Evolutionary conservation across 352 stramenopile genomes (phyloP), one percentile per base, ranked within the genome.

Genomic region (Pythium oligandrum): DNA sequence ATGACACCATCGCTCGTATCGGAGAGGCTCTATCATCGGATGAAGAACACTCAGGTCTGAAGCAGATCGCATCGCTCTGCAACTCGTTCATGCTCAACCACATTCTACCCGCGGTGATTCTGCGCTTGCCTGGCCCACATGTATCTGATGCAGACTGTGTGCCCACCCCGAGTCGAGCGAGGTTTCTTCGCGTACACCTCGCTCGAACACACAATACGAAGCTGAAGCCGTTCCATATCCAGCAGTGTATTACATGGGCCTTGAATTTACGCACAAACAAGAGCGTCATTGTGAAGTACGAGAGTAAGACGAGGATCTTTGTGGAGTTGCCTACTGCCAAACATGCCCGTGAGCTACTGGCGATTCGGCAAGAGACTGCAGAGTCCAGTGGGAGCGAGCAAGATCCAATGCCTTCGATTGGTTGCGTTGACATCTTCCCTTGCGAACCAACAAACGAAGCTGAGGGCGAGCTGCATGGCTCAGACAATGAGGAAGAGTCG

Each of bases 141-240:
- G 50, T 26, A 26, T 26, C 17, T 26, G 17, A 26, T 26, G 17
- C 59, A 3, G 3, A 32, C 0, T 26, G 37, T 6, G 36, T 67
- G 0, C 6, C 32, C 6, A 87, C 75, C 46, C 78, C 78, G 12
- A 77, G 71, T 17, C 75, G 81, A 34, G 70, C 61, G 6, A 64
- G 55, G 10, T 87, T 83, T 57, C 44, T 90, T 5, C 76, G 74
- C 3, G 63, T 89, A 37, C 53, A 78, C 31, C 53, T 90, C 33
- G 68, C 79, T 4, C 68, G 81, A 30, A 86, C 73, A 10, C 71
- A 38, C 31, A 43, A 61, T 30, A 57, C 67, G 9, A 67, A 67
- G 26, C 51, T 91, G 38, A 85, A 86, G 63, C 75, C 65, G 30
- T 86, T 85, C 53, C 81, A 89, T 55, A 86, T 91, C 58, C 83